Evolutionary conservation across 2,329 filamentous ascomycete genomes (phyloP), one percentile per base, ranked within the genome.

Genomic region (Talaromyces sp.): DNA sequence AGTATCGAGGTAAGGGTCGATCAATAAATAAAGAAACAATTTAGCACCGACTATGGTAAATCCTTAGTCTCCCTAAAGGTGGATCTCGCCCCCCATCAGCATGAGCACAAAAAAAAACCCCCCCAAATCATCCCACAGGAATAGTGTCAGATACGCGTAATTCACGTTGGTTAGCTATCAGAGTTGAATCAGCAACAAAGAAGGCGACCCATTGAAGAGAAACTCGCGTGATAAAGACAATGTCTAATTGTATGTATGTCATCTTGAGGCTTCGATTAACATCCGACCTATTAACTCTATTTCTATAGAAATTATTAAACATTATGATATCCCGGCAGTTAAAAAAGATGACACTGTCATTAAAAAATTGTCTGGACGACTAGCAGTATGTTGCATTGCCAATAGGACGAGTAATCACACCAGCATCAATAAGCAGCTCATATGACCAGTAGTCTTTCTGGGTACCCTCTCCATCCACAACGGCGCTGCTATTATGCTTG

Each of bases 81-180:
- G 31, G 27, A 33, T 56, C 52, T 56, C 52, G 52, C n/a, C 52
- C 50, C 50, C 52, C 52, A 25, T 25, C n/a, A 56, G 52, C 52
- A 56, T n/a, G 33, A 35, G 31, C 31, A 25, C 33, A 15, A 52
- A 27, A 10, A 17, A 33, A 33, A 33, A 15, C 1, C 9, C 47
- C 47, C 31, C n/a, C 15, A 52, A 52, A 5, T 27, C 17, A 52
- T 52, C 3, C 27, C 33, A 31, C 19, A n/a, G 13, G 25, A 31
- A 50, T 10, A 10, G 25, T 10, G 25, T 31, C 49, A 33, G 33
- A 33, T 31, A 31, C 49, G 11, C 33, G 49, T 27, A 17, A 2
- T 50, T 31, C 25, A 33, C 17, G n/a, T 52, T 11, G 49, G n/a
- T 10, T 17, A 52, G 2, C 15, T 33, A 17, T 33, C 25, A 27